Conservation (phyloP, 495 filamentous ascomycete genomes). For the Sporormia fimetaria region DNA sequence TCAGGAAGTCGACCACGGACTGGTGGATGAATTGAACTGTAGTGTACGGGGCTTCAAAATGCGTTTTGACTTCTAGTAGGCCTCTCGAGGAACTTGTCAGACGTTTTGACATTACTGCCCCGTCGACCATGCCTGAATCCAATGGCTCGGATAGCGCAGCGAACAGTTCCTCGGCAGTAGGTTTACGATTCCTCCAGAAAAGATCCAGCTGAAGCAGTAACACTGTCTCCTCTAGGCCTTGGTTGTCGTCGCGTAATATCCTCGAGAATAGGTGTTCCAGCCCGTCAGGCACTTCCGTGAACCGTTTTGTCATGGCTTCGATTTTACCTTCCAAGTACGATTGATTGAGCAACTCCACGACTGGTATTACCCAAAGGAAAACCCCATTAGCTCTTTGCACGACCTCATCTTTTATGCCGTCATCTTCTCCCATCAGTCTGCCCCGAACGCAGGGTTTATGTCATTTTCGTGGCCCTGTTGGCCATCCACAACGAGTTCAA, state of each 20-base stretch:
- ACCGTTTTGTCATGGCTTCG: constrained; percentile 2
- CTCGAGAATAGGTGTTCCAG: constrained; percentile 15
- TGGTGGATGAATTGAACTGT: constrained; percentile 24
- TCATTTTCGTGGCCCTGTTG: constrained; percentile 13
- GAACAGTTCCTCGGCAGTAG: constrained; percentile 11
- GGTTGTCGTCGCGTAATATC: constrained; percentile 8
- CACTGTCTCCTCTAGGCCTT: constrained; percentile 1
- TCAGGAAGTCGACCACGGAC: constrained; percentile 21
- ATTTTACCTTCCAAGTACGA: constrained; percentile 11
- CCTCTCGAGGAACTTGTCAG: constrained; percentile 15
- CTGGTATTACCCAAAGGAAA: constrained; percentile 23
- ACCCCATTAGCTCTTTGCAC: constrained; percentile 15
- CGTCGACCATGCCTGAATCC: constrained; percentile 4
- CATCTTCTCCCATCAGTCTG: constrained; percentile 10
- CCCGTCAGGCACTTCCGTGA: constrained; percentile 15
- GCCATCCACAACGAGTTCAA: constrained; percentile 28
- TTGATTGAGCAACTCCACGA: constrained; percentile 18
- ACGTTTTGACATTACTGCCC: constrained; percentile 4
- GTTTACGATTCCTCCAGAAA: constrained; percentile 12
- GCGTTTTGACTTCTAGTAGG: constrained; percentile 5
- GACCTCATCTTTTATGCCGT: constrained; percentile 9
- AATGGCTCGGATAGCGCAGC: constrained; percentile 12
- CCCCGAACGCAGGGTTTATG: constrained; percentile 11
- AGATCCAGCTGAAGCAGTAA: constrained; percentile 15
- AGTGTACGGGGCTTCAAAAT: constrained; percentile 1